Percentiles rank a stretch among this genome's conserved stretches.
Evolutionary conservation across 257 asterid species (phyloP).

Genomic region (Solanum habrochaites): DNA sequence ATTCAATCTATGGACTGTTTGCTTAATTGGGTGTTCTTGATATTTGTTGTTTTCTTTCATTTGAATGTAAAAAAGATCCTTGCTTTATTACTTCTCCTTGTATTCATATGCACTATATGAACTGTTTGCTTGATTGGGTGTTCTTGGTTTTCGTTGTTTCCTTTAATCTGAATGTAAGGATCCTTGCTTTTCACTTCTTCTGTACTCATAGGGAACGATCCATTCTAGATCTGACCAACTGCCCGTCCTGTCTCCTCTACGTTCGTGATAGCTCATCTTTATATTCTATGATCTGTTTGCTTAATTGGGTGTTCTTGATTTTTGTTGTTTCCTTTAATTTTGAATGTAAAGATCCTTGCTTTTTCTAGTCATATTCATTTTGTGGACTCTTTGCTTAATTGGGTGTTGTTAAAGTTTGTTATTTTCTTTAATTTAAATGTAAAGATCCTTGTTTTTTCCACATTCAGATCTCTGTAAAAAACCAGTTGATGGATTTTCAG

Average conservation of each 20-base stretch:
- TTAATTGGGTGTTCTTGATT: not conserved
- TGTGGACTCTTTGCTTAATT: not conserved
- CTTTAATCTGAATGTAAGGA: not conserved
- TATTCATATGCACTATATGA: not conserved
- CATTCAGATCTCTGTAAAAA: slow-evolving; percentile 73
- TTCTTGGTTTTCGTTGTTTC: not conserved
- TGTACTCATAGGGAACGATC: not conserved
- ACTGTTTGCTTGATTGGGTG: not conserved
- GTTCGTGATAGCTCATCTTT: not conserved
- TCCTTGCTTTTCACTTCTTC: not conserved
- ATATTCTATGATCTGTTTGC: not conserved
- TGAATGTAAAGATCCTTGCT: not conserved
- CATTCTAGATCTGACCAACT: not conserved
- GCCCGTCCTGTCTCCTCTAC: not conserved
- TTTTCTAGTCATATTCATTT: not conserved
- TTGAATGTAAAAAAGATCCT: not conserved
- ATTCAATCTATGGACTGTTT: not conserved
- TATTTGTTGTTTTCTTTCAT: not conserved
- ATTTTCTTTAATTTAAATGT: not conserved
- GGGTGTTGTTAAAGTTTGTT: not conserved
- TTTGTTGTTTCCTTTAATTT: not conserved
- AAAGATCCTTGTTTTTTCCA: not conserved
- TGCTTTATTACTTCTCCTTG: not conserved
- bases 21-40: not conserved
- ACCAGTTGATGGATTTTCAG: slow-evolving; percentile 97